Evolutionary conservation across 139 green algal species (phyloP).

Genomic region (Micromonas commoda): DNA sequence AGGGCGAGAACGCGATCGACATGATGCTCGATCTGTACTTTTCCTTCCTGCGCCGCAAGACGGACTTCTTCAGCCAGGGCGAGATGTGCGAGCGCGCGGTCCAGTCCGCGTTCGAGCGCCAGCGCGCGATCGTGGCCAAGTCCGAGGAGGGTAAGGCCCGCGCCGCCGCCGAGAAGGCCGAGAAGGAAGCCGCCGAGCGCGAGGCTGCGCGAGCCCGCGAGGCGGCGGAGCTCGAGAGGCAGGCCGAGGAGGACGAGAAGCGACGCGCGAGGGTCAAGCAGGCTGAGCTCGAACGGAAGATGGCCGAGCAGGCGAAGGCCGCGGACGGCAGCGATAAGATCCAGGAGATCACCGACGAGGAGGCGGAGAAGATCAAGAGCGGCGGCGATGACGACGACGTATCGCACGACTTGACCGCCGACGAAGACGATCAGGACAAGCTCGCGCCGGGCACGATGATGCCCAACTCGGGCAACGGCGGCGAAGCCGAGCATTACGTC

Average conservation of each 20-base stretch:
- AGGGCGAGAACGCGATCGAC: background rate
- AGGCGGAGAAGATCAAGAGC: background rate
- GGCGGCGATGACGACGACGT: constrained; percentile 10
- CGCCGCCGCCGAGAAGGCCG: background rate
- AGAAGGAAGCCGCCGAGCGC: background rate
- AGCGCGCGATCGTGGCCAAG: background rate
- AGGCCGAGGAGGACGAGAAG: background rate
- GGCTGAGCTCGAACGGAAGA: background rate
- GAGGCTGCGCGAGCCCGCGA: no score
- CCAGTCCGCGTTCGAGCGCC: background rate
- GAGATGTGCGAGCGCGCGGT: background rate
- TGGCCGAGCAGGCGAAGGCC: constrained; percentile 1
- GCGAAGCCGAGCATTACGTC: constrained; percentile 69
- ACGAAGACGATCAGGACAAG: constrained; percentile 11
- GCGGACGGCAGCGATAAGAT: background rate
- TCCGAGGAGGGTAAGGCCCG: background rate
- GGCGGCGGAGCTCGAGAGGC: background rate
- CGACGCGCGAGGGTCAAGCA: background rate
- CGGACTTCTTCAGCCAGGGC: constrained; percentile 8
- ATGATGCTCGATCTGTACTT: constrained; percentile 6
- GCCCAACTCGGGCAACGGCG: constrained; percentile 81
- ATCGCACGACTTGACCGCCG: background rate
- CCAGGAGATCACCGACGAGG: background rate
- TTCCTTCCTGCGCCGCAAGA: background rate
- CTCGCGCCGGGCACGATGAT: constrained; percentile 5